Evolutionary conservation across 2,329 filamentous ascomycete genomes (phyloP).

Genomic region (Helotiales sp.): DNA sequence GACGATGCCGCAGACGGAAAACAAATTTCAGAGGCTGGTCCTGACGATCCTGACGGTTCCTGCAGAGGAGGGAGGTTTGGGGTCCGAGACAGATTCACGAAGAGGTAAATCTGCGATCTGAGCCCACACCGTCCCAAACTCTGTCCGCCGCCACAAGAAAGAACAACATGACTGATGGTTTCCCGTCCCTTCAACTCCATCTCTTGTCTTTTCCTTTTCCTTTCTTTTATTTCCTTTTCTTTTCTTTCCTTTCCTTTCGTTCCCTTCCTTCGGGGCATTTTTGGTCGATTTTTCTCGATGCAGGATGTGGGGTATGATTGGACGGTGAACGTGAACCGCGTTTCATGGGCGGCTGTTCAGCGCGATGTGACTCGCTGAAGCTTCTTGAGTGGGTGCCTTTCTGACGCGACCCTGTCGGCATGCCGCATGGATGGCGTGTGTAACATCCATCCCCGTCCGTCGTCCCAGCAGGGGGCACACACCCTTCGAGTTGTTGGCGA

Average conservation of each 20-base stretch:
- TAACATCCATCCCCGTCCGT: conserved; percentile 1
- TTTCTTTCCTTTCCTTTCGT: neutral
- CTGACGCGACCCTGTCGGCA: conserved; percentile 36
- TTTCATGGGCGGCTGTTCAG: conserved; percentile 24
- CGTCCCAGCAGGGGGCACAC: conserved; percentile 1
- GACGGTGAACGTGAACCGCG: conserved; percentile 26
- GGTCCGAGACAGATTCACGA: conserved; percentile 1
- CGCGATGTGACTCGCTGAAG: conserved; percentile 25
- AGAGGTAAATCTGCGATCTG: conserved; percentile 17
- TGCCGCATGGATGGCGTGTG: conserved; percentile 17
- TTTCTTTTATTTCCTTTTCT: neutral
- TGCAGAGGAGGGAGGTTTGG: conserved; percentile 9
- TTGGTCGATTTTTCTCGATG: neutral
- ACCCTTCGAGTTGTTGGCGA: too few species aligned
- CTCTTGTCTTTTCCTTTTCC: neutral
- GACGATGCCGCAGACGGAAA: neutral
- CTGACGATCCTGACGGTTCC: conserved; percentile 14
- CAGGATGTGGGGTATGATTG: conserved; percentile 27
- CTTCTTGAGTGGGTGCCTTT: conserved; percentile 26
- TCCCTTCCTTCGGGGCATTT: neutral
- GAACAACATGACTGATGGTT: conserved; percentile 26
- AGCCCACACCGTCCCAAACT: conserved; percentile 20
- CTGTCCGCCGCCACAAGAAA: neutral
- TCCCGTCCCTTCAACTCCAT: conserved; percentile 2
- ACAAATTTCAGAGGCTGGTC: conserved; percentile 19